A percentile compares a stretch with the other conserved stretches of the same genome.
phyloP scores from a whole-genome alignment of 1,284 basidiomycete genomes.

The Moesziomyces antarcticus region DNA sequence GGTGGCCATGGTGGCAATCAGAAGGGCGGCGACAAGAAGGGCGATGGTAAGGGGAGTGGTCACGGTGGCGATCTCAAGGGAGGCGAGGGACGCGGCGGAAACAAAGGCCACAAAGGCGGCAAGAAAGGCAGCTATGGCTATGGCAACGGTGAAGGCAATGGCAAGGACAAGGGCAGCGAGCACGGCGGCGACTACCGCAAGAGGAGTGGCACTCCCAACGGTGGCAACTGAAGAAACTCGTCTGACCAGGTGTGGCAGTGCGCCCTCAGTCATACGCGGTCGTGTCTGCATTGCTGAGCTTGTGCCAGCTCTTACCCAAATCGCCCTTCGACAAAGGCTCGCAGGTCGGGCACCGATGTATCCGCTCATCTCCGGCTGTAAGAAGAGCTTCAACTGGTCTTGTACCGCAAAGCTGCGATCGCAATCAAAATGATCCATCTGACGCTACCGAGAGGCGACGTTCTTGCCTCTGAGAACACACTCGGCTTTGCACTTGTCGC shows the following conservation, averaged over 20 bases:
- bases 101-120: constrained; percentile 1
- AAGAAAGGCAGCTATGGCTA: constrained; percentile 4
- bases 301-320: too few relatives aligned
- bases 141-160: constrained; percentile 6
- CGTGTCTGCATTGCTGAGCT: too few relatives aligned
- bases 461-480: too few relatives aligned
- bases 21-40: constrained; percentile 8
- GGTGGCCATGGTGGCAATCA: background rate
- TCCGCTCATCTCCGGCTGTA: too few relatives aligned
- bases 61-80: background rate
- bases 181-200: constrained; percentile 5
- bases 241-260: background rate
- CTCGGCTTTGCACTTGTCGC: too few relatives aligned
- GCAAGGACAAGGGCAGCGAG: constrained; percentile 2
- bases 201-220: background rate
- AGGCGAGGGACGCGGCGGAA: constrained; percentile 2
- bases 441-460: too few relatives aligned
- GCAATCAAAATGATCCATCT: background rate
- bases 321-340: too few relatives aligned
- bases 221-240: background rate
- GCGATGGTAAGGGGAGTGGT: constrained; percentile 1
- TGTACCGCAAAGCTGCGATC: background rate
- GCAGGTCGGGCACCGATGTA: too few relatives aligned
- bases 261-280: too few relatives aligned
- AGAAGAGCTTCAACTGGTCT: too few relatives aligned